These are phyloP conservation scores for Friedmanniomyces endolithicus DNA, from an alignment of 495 filamentous ascomycete genomes.

Conservation along the genomic window DNA sequence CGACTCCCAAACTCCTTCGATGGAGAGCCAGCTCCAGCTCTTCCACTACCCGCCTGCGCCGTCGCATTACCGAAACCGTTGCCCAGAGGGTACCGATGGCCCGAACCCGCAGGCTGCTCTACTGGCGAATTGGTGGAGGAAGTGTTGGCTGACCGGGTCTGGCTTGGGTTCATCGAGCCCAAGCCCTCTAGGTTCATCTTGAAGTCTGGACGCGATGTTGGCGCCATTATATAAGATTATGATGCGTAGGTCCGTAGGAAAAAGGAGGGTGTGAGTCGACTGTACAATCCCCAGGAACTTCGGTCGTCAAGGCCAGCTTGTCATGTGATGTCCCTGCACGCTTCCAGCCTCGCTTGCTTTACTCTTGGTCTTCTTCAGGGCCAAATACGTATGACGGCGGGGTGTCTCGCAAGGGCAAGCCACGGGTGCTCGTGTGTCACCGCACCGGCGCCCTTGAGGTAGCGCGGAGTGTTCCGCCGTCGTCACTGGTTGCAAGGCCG, in stretches of 20 bases:
- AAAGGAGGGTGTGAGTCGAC: slow-evolving; percentile 1
- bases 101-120: slow-evolving; percentile 57
- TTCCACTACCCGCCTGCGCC: slow-evolving; percentile 58
- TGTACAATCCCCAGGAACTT: not conserved
- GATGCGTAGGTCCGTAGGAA: not conserved
- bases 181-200: slow-evolving; percentile 66
- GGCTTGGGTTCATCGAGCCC: slow-evolving; percentile 44
- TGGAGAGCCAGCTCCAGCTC: slow-evolving; percentile 90
- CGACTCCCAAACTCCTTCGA: slow-evolving; percentile 76
- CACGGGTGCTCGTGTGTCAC: not conserved
- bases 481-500: not conserved
- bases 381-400: not conserved
- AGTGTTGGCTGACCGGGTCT: slow-evolving; percentile 71
- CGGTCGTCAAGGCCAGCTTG: not conserved
- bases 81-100: slow-evolving; percentile 60
- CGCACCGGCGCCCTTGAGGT: not conserved
- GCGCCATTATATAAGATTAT: slow-evolving; percentile 74
- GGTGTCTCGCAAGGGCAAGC: not conserved
- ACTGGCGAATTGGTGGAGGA: slow-evolving; percentile 78
- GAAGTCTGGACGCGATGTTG: slow-evolving; percentile 51
- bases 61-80: slow-evolving; percentile 49
- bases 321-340: not conserved
- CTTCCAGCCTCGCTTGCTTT: not conserved
- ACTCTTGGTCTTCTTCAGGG: not conserved
- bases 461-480: not conserved